Evolutionary conservation across 2,329 filamentous ascomycete species (phyloP), one percentile per base, ranked within the genome.

Genomic region (Saccharata proteae): DNA sequence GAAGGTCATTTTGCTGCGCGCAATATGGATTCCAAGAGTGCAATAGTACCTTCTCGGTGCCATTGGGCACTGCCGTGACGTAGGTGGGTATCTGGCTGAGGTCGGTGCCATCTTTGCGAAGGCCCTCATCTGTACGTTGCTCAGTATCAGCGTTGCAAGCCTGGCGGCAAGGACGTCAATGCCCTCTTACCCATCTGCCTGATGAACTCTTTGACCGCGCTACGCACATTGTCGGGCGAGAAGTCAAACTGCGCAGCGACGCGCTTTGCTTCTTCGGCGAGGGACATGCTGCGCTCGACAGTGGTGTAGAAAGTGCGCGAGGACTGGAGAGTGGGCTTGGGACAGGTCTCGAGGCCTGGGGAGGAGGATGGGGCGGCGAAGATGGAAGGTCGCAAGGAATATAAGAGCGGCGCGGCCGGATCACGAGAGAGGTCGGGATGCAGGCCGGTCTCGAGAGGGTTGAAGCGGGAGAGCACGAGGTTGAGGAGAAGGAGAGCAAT

Each of bases 61-160:
- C 90, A 69, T 96, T 90, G 51, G 90, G 90, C 16, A 96, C 86
- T 20, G 75, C 79, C 1, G 90, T 96, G 43, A 98, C 88, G 58
- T 93, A 98, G 24, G 86, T 93, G 6, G 90, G 90, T 49, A 98
- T 96, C 63, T 96, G 90, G 61, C 81, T 88, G 64, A 98, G 61
- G 44, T 79, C 85, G 18, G 82, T 78, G 39, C 77, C 78, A 45
- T 86, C 75, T 47, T 77, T 75, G 38, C 73, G 62, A 43, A 96
- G 63, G 16, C 90, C 90, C 64, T 93, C 81, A 42, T 80, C 81
- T 86, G 45, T 16, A 32, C 6, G 16, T 23, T 38, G 20, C 27
- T 42, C 25, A 38, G 35, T 36, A 24, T 19, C 16, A 33, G n/a
- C 8, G 38, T 46, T 28, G 14, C 36, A 23, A 25, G 23, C 12